Percentiles rank a stretch among this genome's conserved stretches.
phyloP scores from a whole-genome alignment of 371 early-diverging fungal species.

The Umbelopsis sp. region DNA sequence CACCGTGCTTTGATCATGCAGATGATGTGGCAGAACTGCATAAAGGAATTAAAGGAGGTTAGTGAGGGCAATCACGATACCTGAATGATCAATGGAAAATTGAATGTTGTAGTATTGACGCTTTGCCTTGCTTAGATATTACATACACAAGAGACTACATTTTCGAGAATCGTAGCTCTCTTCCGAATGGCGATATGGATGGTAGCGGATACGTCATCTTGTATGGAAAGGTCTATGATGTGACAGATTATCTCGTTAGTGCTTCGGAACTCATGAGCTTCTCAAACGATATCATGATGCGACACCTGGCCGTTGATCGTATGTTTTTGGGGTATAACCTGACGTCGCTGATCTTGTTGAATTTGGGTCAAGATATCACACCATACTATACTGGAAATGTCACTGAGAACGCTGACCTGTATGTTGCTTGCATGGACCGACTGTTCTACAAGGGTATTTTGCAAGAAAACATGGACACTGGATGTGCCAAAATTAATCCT shows the following conservation, averaged over 20 bases:
- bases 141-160: conserved; percentile 31
- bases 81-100: not conserved
- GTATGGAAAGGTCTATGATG: conserved; percentile 45
- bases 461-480: conserved; percentile 27
- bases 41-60: conserved; percentile 35
- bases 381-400: conserved; percentile 40
- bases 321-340: conserved; percentile 49
- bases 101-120: too few relatives aligned
- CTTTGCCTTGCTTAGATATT: conserved; percentile 29
- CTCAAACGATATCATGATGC: conserved; percentile 37
- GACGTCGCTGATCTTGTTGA: conserved; percentile 40
- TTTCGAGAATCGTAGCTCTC: conserved; percentile 25
- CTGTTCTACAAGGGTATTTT: conserved; percentile 43
- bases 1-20: conserved; percentile 38
- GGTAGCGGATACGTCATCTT: conserved; percentile 44
- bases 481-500: conserved; percentile 44
- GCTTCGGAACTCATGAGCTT: conserved; percentile 41
- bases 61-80: not conserved
- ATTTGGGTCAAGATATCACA: conserved; percentile 48
- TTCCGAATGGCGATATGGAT: conserved; percentile 28
- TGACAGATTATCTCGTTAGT: conserved; percentile 40
- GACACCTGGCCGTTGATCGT: conserved; percentile 43
- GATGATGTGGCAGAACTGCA: conserved; percentile 19
- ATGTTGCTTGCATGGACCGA: conserved; percentile 33
- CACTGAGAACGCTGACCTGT: conserved; percentile 28